A percentile compares a stretch with the other conserved stretches of the same genome.
Conservation (phyloP, 768 basidiomycete species). For the Auricularia sp. region DNA sequence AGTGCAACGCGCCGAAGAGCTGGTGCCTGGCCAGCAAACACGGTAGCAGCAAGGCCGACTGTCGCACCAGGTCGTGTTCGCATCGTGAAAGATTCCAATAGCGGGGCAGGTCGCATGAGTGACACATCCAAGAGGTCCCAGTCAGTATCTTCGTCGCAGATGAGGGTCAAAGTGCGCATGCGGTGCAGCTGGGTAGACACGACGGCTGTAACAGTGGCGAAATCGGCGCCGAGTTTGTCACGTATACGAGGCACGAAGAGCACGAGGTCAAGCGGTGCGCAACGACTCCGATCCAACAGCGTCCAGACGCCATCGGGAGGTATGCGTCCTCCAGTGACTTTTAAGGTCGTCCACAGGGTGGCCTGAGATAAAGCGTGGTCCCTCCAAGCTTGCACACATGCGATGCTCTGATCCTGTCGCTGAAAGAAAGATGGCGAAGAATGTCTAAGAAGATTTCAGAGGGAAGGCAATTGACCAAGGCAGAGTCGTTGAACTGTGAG, state of each 20-base stretch:
- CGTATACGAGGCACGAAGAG: not conserved
- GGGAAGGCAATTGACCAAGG: not conserved
- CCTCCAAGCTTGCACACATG: not conserved
- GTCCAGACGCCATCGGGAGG: not conserved
- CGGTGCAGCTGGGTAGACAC: not conserved
- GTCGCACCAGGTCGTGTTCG: not conserved
- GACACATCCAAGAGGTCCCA: not conserved
- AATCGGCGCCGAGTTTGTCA: not conserved
- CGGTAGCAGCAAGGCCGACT: not conserved
- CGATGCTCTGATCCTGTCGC: not conserved
- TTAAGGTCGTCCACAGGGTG: not conserved
- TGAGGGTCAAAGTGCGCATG: not conserved
- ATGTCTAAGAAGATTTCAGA: not conserved
- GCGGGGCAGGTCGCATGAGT: not conserved
- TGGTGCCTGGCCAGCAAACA: not conserved
- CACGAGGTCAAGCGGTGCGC: not conserved
- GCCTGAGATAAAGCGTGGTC: not conserved
- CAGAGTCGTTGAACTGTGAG: not conserved
- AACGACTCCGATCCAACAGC: not conserved
- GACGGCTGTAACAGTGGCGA: not conserved
- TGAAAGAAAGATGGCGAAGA: not conserved
- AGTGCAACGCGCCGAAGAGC: not conserved
- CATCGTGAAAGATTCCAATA: not conserved
- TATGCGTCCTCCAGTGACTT: not conserved
- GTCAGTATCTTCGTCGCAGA: not conserved